phyloP scores from a whole-genome alignment of 495 filamentous ascomycete genomes.

The Thozetella sp. region DNA sequence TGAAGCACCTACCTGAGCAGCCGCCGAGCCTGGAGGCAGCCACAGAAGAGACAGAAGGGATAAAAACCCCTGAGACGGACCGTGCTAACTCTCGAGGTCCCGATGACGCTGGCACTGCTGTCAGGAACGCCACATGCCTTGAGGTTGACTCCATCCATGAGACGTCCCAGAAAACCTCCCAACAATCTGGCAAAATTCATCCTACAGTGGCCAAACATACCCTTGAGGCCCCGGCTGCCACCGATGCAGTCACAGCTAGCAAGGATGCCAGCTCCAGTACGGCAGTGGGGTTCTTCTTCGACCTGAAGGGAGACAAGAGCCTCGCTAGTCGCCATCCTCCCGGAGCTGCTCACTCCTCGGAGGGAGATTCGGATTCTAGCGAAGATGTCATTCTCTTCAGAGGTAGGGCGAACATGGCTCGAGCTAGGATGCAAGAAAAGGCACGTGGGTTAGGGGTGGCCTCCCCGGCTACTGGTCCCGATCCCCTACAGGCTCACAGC shows the following conservation, averaged over 20 bases:
- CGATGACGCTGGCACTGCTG: constrained; percentile 1
- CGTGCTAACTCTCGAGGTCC: no score
- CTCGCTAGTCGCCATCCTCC: neutral
- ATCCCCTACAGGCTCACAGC: no score
- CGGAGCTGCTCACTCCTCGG: constrained; percentile 26
- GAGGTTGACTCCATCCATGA: neutral
- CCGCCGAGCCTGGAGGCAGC: neutral
- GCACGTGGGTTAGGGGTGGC: neutral
- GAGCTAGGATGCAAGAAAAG: constrained; percentile 7
- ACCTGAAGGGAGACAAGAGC: constrained; percentile 19
- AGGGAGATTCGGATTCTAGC: constrained; percentile 54
- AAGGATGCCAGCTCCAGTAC: no score
- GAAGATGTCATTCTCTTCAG: constrained; percentile 70
- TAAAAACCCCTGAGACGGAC: no score
- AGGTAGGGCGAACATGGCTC: constrained; percentile 40
- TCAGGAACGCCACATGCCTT: neutral
- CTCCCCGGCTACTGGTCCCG: no score
- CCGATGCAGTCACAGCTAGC: no score
- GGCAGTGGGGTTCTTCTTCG: constrained; percentile 28
- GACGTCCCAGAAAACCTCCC: neutral
- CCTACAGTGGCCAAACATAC: no score
- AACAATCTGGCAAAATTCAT: no score
- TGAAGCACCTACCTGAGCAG: constrained; percentile 24
- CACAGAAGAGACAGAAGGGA: no score
- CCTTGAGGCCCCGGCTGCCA: no score